Evolutionary conservation across 257 asterid species (phyloP), one percentile per base, ranked within the genome.

Genomic region (Striga asiatica): DNA sequence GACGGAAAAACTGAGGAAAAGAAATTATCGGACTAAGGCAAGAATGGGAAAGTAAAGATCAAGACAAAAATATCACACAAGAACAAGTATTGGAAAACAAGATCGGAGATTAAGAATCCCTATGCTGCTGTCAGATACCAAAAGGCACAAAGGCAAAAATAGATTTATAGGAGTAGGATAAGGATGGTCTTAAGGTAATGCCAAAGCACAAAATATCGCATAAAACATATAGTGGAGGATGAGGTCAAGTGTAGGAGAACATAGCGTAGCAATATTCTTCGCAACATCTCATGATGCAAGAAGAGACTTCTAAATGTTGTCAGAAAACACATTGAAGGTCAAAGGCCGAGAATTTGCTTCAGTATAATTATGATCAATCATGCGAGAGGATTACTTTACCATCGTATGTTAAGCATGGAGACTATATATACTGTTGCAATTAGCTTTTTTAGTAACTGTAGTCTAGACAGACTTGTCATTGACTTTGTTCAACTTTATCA

Each of bases 171-270:
- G 27, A 45, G 17, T 50, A 11, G 31, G 39, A 45, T 17, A 58
- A 61, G 6, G 37, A 50, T 32, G 3, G n/a, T n/a, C n/a, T 13
- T 24, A 48, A 47, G 14, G 11, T 37, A 12, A 10, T 5, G 12
- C 6, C 46, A n/a, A 12, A 43, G 58, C 27, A 37, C 42, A 50
- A 48, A 20, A 27, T 38, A 50, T 37, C 49, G 9, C 6, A 16
- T 25, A 60, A 46, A 49, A 48, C 31, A 34, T 49, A 49, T 38
- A 20, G 6, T 48, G 42, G 50, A 35, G 39, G 58, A 49, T 50
- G 16, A 8, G 66, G 34, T 24, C 21, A 23, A 49, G 27, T 12
- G n/a, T 38, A 38, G 13, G 13, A 38, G 8, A 38, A 13, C 20
- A 2, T 38, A 9, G 46, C 13, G 13, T 38, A 38, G 3, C 19